These are phyloP conservation scores for Calonectria multiphialidica DNA, from an alignment of 2,329 filamentous ascomycete species.

Conservation along the genomic window DNA sequence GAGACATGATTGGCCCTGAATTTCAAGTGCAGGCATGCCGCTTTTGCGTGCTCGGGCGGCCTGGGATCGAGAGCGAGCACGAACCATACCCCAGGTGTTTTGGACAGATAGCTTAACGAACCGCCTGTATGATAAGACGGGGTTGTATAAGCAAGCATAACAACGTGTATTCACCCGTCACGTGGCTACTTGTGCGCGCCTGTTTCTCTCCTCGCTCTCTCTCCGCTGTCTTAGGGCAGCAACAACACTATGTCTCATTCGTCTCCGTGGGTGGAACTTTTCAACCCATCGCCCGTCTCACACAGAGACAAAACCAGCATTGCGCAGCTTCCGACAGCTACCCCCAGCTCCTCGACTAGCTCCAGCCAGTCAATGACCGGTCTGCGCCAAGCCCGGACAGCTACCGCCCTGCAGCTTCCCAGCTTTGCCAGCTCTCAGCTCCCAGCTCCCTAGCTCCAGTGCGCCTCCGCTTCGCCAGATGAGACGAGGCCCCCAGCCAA, in stretches of 20 bases:
- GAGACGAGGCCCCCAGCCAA: slow-evolving; percentile 34
- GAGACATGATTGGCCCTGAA: slow-evolving; percentile 16
- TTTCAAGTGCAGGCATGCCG: slow-evolving; percentile 3
- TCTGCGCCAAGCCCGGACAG: slow-evolving; percentile 24
- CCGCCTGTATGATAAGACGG: background rate
- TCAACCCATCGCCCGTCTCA: slow-evolving; percentile 37
- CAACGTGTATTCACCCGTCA: background rate
- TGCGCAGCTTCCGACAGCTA: slow-evolving; percentile 37
- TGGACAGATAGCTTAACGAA: background rate
- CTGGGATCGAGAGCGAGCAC: background rate
- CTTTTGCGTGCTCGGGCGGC: slow-evolving; percentile 3
- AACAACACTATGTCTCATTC: background rate
- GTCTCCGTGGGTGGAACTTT: slow-evolving; percentile 14
- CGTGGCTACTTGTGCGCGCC: background rate
- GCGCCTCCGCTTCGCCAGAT: slow-evolving; percentile 28
- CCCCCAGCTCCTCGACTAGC: slow-evolving; percentile 29
- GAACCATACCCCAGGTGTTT: slow-evolving; percentile 1
- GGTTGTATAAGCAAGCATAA: background rate
- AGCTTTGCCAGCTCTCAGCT: slow-evolving; percentile 33
- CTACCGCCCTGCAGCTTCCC: slow-evolving; percentile 28
- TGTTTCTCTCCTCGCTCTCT: no score
- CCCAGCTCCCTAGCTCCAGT: slow-evolving; percentile 6
- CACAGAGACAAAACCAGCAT: slow-evolving; percentile 33
- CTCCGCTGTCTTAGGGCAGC: slow-evolving; percentile 22
- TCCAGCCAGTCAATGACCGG: slow-evolving; percentile 36